Evolutionary conservation across 371 early-diverging fungal genomes (phyloP), one percentile per base, ranked within the genome.

Genomic region (Mucor lusitanicus): DNA sequence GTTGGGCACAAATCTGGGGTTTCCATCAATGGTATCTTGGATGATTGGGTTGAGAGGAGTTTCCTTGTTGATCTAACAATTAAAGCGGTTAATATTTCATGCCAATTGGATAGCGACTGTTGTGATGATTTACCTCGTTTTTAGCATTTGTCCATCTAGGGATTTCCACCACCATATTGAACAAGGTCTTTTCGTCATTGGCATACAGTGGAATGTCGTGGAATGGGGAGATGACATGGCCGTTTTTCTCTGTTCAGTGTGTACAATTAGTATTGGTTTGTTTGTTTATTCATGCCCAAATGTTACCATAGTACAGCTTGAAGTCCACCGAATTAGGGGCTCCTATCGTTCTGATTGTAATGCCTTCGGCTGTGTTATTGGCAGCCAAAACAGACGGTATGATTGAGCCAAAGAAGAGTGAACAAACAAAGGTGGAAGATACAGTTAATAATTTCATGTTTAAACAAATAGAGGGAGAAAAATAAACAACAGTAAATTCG

Each of bases 111-210:
- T 46, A 7, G 33, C 33, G 33, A 7, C 33, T 33, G 33, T 28
- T 57, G 15, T 8, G 30, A 7, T 28, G 28, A n/a, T 67, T 70
- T 80, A 94, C 94, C 87, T 99, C 99, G 73, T 96, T 88, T 88
- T 99, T 99, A 67, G 95, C 99, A 81, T 97, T 97, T 74, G 96
- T 91, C 95, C 97, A 99, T 65, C 97, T 86, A 59, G 99, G 98
- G 30, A 98, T 94, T 79, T 98, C 99, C 40, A 97, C 93, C 59
- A 96, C 84, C 92, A 94, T 94, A 87, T 97, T 95, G 67, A 91
- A 79, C 59, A 94, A 77, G 54, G 88, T 87, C 74, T 91, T 92
- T 56, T 91, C 91, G 37, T 80, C 75, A 69, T 94, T 89, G 50
- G 92, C 92, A 73, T 87, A 92, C 32, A 95, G 84, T 23, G 97